Evolutionary conservation across 108 stramenopile genomes (phyloP).

Genomic region (Epipyxis sp.): DNA sequence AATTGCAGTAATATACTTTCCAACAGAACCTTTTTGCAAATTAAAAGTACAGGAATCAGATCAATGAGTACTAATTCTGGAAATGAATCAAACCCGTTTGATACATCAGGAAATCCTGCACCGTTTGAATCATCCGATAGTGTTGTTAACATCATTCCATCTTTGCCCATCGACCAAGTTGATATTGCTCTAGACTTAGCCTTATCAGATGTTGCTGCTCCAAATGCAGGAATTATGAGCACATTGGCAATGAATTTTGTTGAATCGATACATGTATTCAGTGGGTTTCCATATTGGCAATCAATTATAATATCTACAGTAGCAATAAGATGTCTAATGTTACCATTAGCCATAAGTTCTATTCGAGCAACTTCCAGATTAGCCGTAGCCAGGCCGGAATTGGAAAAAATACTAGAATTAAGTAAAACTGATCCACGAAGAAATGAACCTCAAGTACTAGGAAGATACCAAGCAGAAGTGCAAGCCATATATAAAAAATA

Average conservation of each 20-base stretch:
- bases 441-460: background rate
- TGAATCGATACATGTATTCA: background rate
- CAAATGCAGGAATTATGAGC: no score
- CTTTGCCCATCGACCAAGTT: no score
- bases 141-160: no score
- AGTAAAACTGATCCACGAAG: background rate
- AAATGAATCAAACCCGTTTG: no score
- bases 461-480: background rate
- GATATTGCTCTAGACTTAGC: no score
- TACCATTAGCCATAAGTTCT: background rate
- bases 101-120: no score
- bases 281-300: slow-evolving; percentile 16
- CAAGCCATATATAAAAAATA: background rate
- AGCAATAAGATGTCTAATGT: background rate
- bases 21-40: no score
- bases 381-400: background rate
- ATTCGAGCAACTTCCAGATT: background rate
- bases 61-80: no score
- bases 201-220: no score
- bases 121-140: no score
- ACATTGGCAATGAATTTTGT: background rate
- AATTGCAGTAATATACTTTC: no score
- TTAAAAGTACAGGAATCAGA: no score
- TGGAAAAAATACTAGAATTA: background rate
- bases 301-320: background rate